Evolutionary conservation across 169 alveolate species (phyloP).

Genomic region (Neospora caninum): DNA sequence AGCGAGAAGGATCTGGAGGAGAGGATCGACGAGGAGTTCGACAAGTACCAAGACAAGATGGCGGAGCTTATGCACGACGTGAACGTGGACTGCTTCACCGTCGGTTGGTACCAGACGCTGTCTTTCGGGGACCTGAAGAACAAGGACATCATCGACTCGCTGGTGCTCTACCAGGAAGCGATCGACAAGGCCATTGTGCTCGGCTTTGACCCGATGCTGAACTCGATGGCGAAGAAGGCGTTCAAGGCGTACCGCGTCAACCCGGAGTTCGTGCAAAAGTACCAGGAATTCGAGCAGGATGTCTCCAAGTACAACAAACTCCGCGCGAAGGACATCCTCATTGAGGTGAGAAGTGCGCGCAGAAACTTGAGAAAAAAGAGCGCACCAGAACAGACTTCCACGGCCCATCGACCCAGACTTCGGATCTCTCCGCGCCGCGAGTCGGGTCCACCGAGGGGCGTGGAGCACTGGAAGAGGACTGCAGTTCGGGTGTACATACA

Average conservation of each 20-base stretch:
- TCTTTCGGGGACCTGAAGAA: conserved; percentile 83
- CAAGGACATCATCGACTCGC: conserved; percentile 79
- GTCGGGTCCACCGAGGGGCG: too few relatives aligned
- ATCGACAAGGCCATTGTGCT: conserved; percentile 80
- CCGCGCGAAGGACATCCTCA: conserved; percentile 41
- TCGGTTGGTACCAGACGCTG: conserved; percentile 88
- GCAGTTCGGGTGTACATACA: too few relatives aligned
- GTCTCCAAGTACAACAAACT: conserved; percentile 73
- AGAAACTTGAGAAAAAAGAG: too few relatives aligned
- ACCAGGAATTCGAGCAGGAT: conserved; percentile 74
- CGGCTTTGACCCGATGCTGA: conserved; percentile 77
- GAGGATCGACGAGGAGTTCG: conserved; percentile 83
- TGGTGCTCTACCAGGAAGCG: conserved; percentile 80
- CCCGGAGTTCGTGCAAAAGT: conserved; percentile 73
- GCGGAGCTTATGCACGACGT: conserved; percentile 85
- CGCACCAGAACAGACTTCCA: too few relatives aligned
- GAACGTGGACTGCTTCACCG: conserved; percentile 86
- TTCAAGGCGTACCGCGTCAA: conserved; percentile 84
- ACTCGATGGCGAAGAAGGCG: conserved; percentile 71
- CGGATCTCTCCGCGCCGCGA: too few relatives aligned
- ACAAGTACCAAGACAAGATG: conserved; percentile 84
- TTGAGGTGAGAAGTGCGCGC: conserved; percentile 30
- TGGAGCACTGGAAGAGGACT: too few relatives aligned
- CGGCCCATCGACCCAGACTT: too few relatives aligned
- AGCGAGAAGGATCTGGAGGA: conserved; percentile 85